A percentile compares a stretch with the other conserved stretches of the same genome.
Conservation (phyloP, 139 green algal species). For the Marvania coccoides region DNA sequence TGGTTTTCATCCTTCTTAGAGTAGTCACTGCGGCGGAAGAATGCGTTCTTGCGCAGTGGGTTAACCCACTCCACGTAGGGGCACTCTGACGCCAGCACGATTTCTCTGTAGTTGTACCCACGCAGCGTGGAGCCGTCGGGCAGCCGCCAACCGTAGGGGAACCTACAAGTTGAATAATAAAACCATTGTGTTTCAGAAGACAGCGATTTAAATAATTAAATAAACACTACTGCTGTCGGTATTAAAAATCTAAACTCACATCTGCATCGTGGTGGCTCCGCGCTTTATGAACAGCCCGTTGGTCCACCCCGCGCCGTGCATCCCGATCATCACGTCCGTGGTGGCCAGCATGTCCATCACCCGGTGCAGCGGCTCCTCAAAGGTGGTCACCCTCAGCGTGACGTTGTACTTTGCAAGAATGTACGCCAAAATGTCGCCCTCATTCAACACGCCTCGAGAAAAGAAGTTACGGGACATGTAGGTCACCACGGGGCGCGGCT, state of each 20-base stretch:
- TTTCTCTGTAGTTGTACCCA: conserved; percentile 36
- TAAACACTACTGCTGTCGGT: no score
- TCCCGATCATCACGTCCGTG: conserved; percentile 33
- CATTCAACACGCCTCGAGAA: conserved; percentile 27
- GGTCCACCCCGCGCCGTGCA: conserved; percentile 37
- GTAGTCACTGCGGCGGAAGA: conserved; percentile 25
- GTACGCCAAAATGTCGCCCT: conserved; percentile 25
- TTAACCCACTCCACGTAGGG: conserved; percentile 33
- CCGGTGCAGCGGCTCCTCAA: conserved; percentile 31
- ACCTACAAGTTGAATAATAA: no score
- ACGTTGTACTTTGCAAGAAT: conserved; percentile 30
- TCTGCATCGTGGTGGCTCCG: conserved; percentile 14
- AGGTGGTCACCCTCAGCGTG: conserved; percentile 30
- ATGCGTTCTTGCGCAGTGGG: conserved; percentile 15
- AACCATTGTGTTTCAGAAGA: neutral
- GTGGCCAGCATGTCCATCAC: conserved; percentile 22
- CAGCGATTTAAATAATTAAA: no score
- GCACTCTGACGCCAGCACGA: conserved; percentile 21
- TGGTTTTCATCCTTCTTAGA: conserved; percentile 8
- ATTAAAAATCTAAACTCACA: no score
- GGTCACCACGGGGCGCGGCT: conserved; percentile 24
- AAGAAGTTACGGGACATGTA: conserved; percentile 38
- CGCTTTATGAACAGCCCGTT: conserved; percentile 36
- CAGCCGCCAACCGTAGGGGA: conserved; percentile 34
- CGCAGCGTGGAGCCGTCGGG: conserved; percentile 18